Base-by-base conservation (phyloP, 148 eudicot species). In the Vaccinium vitisidaea region DNA sequence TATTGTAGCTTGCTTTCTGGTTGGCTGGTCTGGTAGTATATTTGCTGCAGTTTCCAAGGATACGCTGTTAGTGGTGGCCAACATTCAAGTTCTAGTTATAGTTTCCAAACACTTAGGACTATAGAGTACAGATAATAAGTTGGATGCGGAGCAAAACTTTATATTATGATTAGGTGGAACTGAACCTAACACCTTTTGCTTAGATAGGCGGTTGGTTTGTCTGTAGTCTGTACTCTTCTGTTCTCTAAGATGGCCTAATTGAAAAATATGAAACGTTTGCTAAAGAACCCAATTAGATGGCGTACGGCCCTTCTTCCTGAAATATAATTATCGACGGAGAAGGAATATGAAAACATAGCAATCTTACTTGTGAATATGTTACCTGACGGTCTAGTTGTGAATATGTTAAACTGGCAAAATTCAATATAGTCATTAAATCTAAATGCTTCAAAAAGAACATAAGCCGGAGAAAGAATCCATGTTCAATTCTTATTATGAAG, bases 41-140 rank as follows among this genome's bases (percentile, higher is more conserved):
- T 7, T 78, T 78, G 81, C 81, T 32, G 48, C 46, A 27, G 21
- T 79, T 79, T 54, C 39, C 65, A 27, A 30, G 46, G 81, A 36
- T 13, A 30, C 8, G 11, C 43, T n/a, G 10, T 75, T 46, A n/a
- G 53, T 15, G 43, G 78, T 75, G 49, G 76, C 76, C 48, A 16
- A 39, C 9, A 32, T 39, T 71, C 49, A 30, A 36, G 25, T 18
- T 71, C 46, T 46, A 75, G 23, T 2, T 21, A 2, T 46, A 75
- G 53, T 75, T 43, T 16, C 11, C 30, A 32, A 75, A 75, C 54
- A 75, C 43, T 75, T 16, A 46, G 53, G 19, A 75, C 78, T 19
- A 18, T 1, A 9, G 19, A 75, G 53, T 19, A 18, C 4, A 9
- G 78, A 43, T 1, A 73, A 73, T 73, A 73, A 73, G 49, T 32